Base-by-base conservation (phyloP, 1,139 yeast species). In the Groenewaldozyma sp. region DNA sequence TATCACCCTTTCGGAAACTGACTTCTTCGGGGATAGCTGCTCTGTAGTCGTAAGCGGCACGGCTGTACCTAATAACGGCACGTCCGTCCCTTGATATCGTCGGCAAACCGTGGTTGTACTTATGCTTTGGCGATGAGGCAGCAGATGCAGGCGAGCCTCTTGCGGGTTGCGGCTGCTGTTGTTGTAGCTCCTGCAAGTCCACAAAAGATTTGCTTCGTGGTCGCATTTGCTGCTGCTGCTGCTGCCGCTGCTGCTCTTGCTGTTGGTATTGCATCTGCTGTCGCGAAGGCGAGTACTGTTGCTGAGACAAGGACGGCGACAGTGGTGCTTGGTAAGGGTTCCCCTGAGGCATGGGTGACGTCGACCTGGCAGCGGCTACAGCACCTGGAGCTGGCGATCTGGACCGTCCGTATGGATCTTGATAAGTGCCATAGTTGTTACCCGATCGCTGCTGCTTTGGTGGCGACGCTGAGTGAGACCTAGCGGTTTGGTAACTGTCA, bases 11-110 rank as follows among this genome's bases (percentile, higher is more conserved):
- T 42, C 73, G 70, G 67, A 86, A 84, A 14, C 70, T 64, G 9
- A 84, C 70, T 52, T 86, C 95, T 36, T 83, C 91, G n/a, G 79
- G 80, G 38, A 82, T 79, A 19, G 77, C 80, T 1, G 94, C 87
- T 28, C 73, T 70, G 62, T 82, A 86, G 36, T 77, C 77, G 53
- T 79, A 84, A 44, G 73, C 68, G 0, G 95, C 94, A 40, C 68
- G 71, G 7, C 80, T 77, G 52, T 80, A 78, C 35, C 70, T 58
- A 6, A 79, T 52, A 24, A 76, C 82, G 16, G 73, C 73, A 37
- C 71, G 65, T 7, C 73, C 74, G 34, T 51, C 73, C 49, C 51
- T 60, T 38, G 56, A 73, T 56, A 28, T 68, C 50, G 45, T 45
- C 2, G 73, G 72, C 13, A 65, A 45, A 3, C 55, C 58, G 37